Conservation (phyloP, 2,329 filamentous ascomycete species). For the Hypomyces rosellus region DNA sequence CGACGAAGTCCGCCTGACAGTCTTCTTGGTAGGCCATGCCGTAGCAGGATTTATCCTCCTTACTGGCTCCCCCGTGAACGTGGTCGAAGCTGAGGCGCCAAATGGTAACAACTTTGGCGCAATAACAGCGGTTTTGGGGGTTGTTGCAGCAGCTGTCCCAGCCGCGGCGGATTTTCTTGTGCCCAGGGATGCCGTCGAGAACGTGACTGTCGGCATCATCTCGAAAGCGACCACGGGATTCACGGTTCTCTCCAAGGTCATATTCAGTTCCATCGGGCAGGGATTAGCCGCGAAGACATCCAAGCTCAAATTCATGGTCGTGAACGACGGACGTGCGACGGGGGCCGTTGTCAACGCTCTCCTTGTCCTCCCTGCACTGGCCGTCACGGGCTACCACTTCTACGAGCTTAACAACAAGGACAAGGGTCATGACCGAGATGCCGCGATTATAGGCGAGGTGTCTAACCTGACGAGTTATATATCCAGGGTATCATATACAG, state of each 20-base stretch:
- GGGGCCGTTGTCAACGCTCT: background rate
- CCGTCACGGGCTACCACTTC: background rate
- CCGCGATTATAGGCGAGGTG: slow-evolving; percentile 1
- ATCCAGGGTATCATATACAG: background rate
- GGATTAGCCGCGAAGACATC: too few species aligned
- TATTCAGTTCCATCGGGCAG: background rate
- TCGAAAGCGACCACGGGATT: background rate
- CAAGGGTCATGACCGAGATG: background rate
- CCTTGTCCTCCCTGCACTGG: background rate
- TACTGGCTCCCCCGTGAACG: too few species aligned
- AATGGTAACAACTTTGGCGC: too few species aligned
- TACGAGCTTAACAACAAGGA: background rate
- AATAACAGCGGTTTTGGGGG: background rate
- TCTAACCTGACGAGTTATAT: background rate
- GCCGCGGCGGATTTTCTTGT: background rate
- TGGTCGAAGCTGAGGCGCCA: too few species aligned
- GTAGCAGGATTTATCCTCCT: too few species aligned
- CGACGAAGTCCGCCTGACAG: too few species aligned
- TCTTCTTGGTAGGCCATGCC: too few species aligned
- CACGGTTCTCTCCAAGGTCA: background rate
- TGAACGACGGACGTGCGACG: background rate
- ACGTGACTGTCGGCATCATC: background rate
- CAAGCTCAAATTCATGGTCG: background rate
- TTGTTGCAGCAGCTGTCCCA: background rate
- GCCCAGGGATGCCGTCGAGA: background rate